Evolutionary conservation across 2,329 filamentous ascomycete species (phyloP), one percentile per base, ranked within the genome.

Genomic region (Colletotrichum falcatum): DNA sequence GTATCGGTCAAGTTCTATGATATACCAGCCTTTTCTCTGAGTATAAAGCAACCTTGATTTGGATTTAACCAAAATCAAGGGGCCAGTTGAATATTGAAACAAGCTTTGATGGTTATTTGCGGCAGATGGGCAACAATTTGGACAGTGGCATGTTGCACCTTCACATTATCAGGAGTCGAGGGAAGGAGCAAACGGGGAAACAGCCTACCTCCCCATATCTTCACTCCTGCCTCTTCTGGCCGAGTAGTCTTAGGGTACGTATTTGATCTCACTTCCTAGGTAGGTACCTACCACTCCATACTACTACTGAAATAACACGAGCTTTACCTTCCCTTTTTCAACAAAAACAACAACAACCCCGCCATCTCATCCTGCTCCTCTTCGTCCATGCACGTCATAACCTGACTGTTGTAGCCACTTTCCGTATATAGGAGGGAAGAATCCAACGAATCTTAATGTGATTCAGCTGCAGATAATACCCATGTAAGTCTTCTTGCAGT

Each of bases 361-460:
- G 11, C 51, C 8, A 16, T 8, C 33, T 26, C 14, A 30, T 30
- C 48, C 2, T 26, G 6, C 12, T 23, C 53, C 2, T 54, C 53
- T 9, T 39, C n/a, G 23, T 11, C 14, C n/a, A 20, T 37, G 26
- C 33, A 18, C 14, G 9, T 3, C 14, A 26, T 39, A n/a, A 6
- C 49, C 53, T 56, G 33, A 23, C 3, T 26, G 8, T 11, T 2
- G n/a, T 5, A 14, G 33, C 5, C 30, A 9, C 6, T 8, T 3
- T 33, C 12, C 4, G 16, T 23, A 5, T 20, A 16, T 2, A 37
- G 16, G 30, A n/a, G 11, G 1, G 4, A 54, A 4, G 20, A 30
- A 2, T 3, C 2, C 18, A n/a, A 16, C 12, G 3, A 14, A 0
- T 3, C 5, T 12, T n/a, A 6, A n/a, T 37, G 33, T 3, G 7